Percentiles rank a stretch among this genome's conserved stretches.
phyloP scores from a whole-genome alignment of 768 basidiomycete genomes.

The Pleurotus sapidus region DNA sequence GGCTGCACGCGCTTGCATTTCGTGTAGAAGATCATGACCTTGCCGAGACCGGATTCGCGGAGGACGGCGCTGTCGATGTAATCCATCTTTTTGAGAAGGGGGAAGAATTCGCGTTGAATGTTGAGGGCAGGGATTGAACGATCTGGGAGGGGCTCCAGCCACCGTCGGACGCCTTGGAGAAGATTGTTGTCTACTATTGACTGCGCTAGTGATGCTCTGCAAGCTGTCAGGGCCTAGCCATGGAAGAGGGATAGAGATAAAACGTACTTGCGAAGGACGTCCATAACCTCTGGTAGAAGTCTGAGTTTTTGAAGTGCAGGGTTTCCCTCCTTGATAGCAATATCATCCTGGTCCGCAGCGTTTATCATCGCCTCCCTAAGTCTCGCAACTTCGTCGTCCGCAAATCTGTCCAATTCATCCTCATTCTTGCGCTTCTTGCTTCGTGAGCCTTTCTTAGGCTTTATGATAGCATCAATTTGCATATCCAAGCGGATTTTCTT shows the following conservation, averaged over 20 bases:
- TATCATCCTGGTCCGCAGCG: conserved; percentile 83
- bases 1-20: conserved; percentile 89
- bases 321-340: conserved; percentile 72
- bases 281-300: conserved; percentile 87
- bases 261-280: conserved; percentile 86
- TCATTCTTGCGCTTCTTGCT: conserved; percentile 72
- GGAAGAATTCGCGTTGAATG: conserved; percentile 92
- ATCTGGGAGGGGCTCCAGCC: conserved; percentile 95
- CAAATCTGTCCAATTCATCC: conserved; percentile 75
- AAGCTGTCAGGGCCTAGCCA: conserved; percentile 2
- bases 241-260: conserved; percentile 6
- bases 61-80: conserved; percentile 88
- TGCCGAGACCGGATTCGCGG: conserved; percentile 88
- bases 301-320: conserved; percentile 85
- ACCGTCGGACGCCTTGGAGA: conserved; percentile 82
- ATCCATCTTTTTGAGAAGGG: conserved; percentile 81
- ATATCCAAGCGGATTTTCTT: conserved; percentile 76
- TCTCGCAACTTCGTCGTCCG: conserved; percentile 89
- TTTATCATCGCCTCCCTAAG: conserved; percentile 85
- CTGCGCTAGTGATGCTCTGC: conserved; percentile 79
- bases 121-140: conserved; percentile 91
- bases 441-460: conserved; percentile 67
- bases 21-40: conserved; percentile 92
- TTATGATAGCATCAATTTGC: conserved; percentile 84
- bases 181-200: conserved; percentile 96